Evolutionary conservation across 2,329 filamentous ascomycete species (phyloP), one percentile per base, ranked within the genome.

Genomic region (Epichloe hybrida): DNA sequence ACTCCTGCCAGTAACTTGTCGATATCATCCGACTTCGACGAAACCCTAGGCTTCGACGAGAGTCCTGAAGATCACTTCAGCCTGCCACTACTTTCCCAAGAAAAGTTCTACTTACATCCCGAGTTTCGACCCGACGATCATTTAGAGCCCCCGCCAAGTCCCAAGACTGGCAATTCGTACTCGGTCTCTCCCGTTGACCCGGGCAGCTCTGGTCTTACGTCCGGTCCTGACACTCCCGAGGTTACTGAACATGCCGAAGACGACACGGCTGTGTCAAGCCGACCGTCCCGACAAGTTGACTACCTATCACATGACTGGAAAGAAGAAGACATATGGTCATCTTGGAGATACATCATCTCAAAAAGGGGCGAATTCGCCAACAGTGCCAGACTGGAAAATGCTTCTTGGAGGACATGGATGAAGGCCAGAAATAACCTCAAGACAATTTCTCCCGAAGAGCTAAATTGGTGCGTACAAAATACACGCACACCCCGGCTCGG

Each of bases 271-370:
- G 74, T 94, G 38, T 79, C 81, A 55, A 75, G 74, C 36, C 80
- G 85, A 60, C 88, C 88, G 2, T 89, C 89, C 44, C 77, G 88
- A 56, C 88, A 95, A 68, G 90, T 95, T n/a, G 90, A 95, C 68
- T 95, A 95, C 63, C 77, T 96, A 45, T 95, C 90, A 17, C 87
- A 97, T 63, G 81, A 91, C 54, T 95, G 91, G 88, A 81, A 79
- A 55, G 89, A 96, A 67, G 90, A 97, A 66, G 91, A 98, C 67
- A 94, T 97, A 27, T 97, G 90, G 90, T 84, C 87, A 5, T 96
- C 91, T 1, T 97, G 93, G 93, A 83, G 89, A 63, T 93, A 95
- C 64, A 88, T 97, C 59, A 82, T 90, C 15, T 83, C 86, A 31
- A 86, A 88, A 60, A 77, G 84, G 59, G 81, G 81, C 53, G 79